Percentiles rank a stretch among this genome's conserved stretches.
phyloP scores from a whole-genome alignment of 371 early-diverging fungal species.

The Haplosporangium sp. region DNA sequence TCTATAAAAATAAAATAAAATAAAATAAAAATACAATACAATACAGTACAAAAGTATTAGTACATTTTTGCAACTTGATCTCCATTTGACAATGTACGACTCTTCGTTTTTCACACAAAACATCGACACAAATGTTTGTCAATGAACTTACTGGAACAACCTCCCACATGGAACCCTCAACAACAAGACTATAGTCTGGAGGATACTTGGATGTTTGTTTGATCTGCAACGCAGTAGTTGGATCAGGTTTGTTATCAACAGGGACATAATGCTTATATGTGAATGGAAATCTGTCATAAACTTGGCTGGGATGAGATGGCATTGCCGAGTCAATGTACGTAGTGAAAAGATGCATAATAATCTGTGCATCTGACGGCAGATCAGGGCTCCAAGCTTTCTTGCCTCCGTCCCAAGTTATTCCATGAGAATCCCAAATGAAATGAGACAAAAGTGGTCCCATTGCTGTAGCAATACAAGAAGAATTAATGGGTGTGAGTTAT shows the following conservation, averaged over 20 bases:
- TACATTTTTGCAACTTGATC: no score
- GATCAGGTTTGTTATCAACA: slow-evolving; percentile 48
- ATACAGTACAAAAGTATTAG: no score
- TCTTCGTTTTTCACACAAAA: no score
- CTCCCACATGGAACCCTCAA: slow-evolving; percentile 51
- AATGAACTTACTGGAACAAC: slow-evolving; percentile 47
- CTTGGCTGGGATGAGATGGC: slow-evolving; percentile 42
- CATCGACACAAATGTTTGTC: not conserved
- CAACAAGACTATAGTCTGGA: slow-evolving; percentile 46
- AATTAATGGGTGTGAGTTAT: not conserved
- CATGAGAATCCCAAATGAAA: slow-evolving; percentile 52
- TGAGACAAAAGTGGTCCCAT: slow-evolving; percentile 50
- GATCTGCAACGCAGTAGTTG: slow-evolving; percentile 39
- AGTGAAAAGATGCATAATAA: slow-evolving; percentile 53
- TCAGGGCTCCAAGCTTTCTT: slow-evolving; percentile 44
- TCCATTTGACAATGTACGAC: no score
- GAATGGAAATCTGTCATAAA: slow-evolving; percentile 48
- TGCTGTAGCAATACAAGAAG: slow-evolving; percentile 14
- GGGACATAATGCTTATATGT: slow-evolving; percentile 52
- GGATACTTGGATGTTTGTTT: slow-evolving; percentile 49
- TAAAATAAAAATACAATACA: not conserved
- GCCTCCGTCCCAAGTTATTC: slow-evolving; percentile 44
- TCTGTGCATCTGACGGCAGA: slow-evolving; percentile 49
- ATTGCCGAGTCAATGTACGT: slow-evolving; percentile 46
- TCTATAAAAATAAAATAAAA: slow-evolving; percentile 15